Conservation (phyloP, 2,329 filamentous ascomycete genomes). For the Colletotrichum falcatum region DNA sequence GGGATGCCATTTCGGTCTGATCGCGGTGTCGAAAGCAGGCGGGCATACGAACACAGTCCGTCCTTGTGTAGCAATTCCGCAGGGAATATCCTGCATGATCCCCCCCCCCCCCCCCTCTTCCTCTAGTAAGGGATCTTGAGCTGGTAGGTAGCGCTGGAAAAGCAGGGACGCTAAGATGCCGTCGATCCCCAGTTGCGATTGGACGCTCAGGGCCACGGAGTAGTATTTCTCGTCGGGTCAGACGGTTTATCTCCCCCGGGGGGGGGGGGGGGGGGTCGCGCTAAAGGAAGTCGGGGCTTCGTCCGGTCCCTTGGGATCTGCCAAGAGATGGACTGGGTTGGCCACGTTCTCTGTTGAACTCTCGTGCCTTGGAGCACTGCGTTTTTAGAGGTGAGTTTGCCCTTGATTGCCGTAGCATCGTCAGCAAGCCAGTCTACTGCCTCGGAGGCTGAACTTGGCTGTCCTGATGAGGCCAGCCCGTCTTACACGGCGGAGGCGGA, state of each 20-base stretch:
- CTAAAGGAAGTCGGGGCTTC: constrained; percentile 2
- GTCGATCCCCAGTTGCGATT: constrained; percentile 27
- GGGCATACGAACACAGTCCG: constrained; percentile 19
- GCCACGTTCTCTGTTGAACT: background rate
- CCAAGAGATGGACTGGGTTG: constrained; percentile 2
- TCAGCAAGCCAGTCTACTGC: background rate
- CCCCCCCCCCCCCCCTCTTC: too few relatives aligned
- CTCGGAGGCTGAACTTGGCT: background rate
- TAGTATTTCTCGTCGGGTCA: constrained; percentile 7
- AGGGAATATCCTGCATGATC: constrained; percentile 3
- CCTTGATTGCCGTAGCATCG: background rate
- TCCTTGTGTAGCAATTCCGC: constrained; percentile 9
- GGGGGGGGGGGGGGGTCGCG: too few relatives aligned
- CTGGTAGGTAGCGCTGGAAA: constrained; percentile 3
- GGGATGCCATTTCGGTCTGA: constrained; percentile 7
- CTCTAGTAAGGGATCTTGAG: constrained; percentile 3
- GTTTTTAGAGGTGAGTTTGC: background rate
- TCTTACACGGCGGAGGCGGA: background rate
- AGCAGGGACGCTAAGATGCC: constrained; percentile 14
- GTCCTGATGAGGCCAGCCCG: too few relatives aligned
- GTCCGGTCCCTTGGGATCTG: constrained; percentile 4
- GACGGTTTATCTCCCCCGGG: background rate
- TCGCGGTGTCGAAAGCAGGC: constrained; percentile 15
- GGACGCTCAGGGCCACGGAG: constrained; percentile 3
- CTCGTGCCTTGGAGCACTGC: background rate